These are phyloP conservation scores for Pleurozium schreberi DNA, from an alignment of 225 moss, liverwort and hornwort species.

Conservation along the genomic window DNA sequence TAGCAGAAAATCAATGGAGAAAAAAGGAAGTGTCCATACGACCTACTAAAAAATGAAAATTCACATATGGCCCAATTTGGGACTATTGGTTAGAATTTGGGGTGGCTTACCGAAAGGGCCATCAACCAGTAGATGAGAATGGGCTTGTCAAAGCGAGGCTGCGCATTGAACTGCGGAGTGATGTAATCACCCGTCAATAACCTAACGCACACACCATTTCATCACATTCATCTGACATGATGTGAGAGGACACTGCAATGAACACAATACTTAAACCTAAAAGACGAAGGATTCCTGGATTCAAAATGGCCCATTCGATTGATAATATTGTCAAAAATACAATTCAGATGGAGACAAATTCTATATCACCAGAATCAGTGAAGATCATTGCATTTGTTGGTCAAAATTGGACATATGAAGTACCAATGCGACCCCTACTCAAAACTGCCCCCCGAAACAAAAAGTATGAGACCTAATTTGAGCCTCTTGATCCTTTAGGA, in stretches of 20 bases:
- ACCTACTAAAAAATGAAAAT: not conserved
- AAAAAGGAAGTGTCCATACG: too few relatives aligned
- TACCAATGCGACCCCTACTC: not conserved
- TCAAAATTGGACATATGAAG: not conserved
- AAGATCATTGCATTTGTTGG: not conserved
- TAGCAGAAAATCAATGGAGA: not conserved
- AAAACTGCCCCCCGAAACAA: not conserved
- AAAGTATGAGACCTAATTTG: not conserved
- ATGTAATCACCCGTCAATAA: slow-evolving; percentile 48
- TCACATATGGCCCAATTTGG: not conserved
- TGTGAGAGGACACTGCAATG: not conserved
- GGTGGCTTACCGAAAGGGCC: slow-evolving; percentile 41
- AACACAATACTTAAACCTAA: not conserved
- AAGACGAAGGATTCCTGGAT: not conserved
- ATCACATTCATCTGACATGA: not conserved
- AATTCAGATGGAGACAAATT: not conserved
- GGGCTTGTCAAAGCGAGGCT: slow-evolving; percentile 54
- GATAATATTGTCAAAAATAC: not conserved
- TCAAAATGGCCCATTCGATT: not conserved
- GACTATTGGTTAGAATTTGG: not conserved
- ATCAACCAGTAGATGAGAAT: slow-evolving; percentile 58
- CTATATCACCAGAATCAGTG: not conserved
- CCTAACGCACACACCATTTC: slow-evolving; percentile 18
- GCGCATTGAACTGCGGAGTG: slow-evolving; percentile 59
- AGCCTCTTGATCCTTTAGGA: not conserved